Base-by-base conservation (phyloP, 2,329 filamentous ascomycete genomes). In the Neopestalotiopsis clavispora region DNA sequence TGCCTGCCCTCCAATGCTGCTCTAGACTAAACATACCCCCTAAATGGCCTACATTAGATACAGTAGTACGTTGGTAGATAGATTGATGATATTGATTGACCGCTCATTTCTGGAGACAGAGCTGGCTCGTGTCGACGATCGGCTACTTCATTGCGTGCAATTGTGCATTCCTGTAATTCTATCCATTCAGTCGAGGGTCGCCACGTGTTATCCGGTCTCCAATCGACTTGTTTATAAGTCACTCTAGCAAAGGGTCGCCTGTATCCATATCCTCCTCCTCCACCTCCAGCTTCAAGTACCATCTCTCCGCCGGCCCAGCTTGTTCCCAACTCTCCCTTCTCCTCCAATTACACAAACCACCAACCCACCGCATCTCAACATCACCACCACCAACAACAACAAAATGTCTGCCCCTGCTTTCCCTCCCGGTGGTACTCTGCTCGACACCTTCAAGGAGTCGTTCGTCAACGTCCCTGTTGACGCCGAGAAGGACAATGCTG, bases 401-500 rank as follows among this genome's bases (percentile, higher is more conserved):
- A 67, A n/a, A 7, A 90, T 91, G 87, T 84, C 88, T 72, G 77
- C 84, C 74, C 77, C 79, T 70, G 77, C 80, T 65, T 84, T 87
- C 73, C 90, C 91, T 68, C 82, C 88, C 63, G 91, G 90, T 73
- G 88, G 88, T 76, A 97, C 94, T 76, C 94, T 95, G 85, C 92
- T 98, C 83, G 90, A 97, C 79, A 93, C 91, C 75, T 87, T 97
- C 82, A 92, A 93, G 85, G 88, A 87, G 80, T 95, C 92, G 76
- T 99, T 97, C 84, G 86, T 87, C 72, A 89, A 95, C 75, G 95
- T 98, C 67, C 91, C 93, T 14, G 82, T 97, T 75, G 89, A 94
- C 76, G 85, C 87, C 71, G 86, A 87, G 74, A 91, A 93, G 74
- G 91, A 90, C 82, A 92, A 94, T 84, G 92, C 90, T 70, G 90